Evolutionary conservation across 2,329 filamentous ascomycete species (phyloP), one percentile per base, ranked within the genome.

Genomic region (Apiospora rasikravindrae): DNA sequence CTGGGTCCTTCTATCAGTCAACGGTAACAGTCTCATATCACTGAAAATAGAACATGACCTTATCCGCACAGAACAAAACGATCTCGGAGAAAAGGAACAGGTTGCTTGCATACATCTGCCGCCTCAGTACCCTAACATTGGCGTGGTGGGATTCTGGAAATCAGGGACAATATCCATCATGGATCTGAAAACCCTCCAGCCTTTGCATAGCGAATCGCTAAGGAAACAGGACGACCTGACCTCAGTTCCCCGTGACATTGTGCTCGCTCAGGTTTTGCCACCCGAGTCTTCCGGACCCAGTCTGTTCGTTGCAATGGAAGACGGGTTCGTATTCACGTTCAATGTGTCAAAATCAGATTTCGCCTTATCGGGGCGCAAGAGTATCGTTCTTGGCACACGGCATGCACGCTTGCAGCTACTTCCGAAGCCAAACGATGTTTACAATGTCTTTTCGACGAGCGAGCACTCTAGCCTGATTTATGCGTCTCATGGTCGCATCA

Each of bases 401-500:
- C 93, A 97, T 76, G 93, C 96, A 1, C 90, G 90, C 19, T 91
- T 99, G 77, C 93, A 96, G 72, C 86, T 93, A 29, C 84, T 99
- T 2, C 94, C 95, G 0, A 89, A 92, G 69, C 86, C 86, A 0
- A 85, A 91, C 67, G 89, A 88, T 0, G 84, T 94, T 0, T 93
- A 88, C 79, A 97, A 93, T 77, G 91, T 99, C 0, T 97, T 99
- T 80, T 94, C 95, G 0, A 97, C 94, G 0, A 98, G 95, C 72
- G 96, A 99, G 78, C 94, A 98, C 79, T 94, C 96, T 0, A 98
- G 94, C 74, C 83, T 99, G 71, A 98, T 99, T 68, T 98, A 99
- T 79, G 93, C 93, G 11, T 91, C 92, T 0, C 95, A 98, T 79
- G 94, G 93, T 0, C 89, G 95, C 29, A 92, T 98, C 53, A 91